Percentiles rank a stretch among this genome's conserved stretches.
Conservation (phyloP, 306 rosid species). For the Vigna unguiculata region DNA sequence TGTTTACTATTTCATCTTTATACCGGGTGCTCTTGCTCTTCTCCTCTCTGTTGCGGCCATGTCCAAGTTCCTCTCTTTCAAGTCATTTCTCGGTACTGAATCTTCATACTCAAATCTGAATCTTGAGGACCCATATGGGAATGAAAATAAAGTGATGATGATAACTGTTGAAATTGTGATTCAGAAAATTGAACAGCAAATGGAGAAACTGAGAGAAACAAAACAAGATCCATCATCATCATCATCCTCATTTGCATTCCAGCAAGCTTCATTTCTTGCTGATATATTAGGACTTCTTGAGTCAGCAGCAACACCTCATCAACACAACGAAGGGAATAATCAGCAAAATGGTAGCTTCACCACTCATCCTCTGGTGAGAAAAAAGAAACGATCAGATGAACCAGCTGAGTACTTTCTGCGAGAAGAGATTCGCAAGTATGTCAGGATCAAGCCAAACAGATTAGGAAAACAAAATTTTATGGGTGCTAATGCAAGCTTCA, state of each 20-base stretch:
- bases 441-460: conserved; percentile 71
- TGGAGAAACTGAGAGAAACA: conserved; percentile 48
- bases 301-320: conserved; percentile 48
- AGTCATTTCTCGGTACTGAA: conserved; percentile 55
- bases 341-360: conserved; percentile 7
- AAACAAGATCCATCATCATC: conserved; percentile 43
- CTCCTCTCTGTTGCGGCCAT: conserved; percentile 55
- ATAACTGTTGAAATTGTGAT: conserved; percentile 49
- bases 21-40: conserved; percentile 54
- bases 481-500: conserved; percentile 85
- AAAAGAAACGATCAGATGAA: conserved; percentile 52
- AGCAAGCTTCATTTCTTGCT: conserved; percentile 60
- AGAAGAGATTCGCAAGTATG: conserved; percentile 79
- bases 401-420: conserved; percentile 66
- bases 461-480: conserved; percentile 77
- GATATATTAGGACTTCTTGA: conserved; percentile 70
- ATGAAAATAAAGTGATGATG: conserved; percentile 35
- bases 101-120: conserved; percentile 47
- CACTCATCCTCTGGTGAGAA: conserved; percentile 56
- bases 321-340: conserved; percentile 15
- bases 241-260: conserved; percentile 23
- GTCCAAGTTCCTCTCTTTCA: conserved; percentile 54
- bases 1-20: conserved; percentile 50
- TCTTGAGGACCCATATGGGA: conserved; percentile 34
- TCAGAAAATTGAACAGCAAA: conserved; percentile 57